phyloP scores from a whole-genome alignment of 306 rosid species.

The Vicia villosa region DNA sequence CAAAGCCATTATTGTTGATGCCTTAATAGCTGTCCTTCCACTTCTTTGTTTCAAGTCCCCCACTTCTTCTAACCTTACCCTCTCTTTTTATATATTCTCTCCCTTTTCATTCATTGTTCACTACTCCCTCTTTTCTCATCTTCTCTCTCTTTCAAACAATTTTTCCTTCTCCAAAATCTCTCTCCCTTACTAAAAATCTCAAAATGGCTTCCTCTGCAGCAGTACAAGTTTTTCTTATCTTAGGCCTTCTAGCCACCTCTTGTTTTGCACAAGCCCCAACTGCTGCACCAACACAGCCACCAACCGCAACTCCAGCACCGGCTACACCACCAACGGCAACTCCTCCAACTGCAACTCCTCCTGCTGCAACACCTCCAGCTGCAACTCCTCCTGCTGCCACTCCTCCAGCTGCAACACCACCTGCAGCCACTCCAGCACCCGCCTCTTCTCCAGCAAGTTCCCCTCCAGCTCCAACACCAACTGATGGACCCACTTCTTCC shows the following conservation, averaged over 20 bases:
- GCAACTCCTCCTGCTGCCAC: constrained; percentile 32
- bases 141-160: not conserved
- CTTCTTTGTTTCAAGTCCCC: constrained; percentile 1
- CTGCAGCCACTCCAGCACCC: constrained; percentile 22
- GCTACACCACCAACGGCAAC: constrained; percentile 31
- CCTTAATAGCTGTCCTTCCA: constrained; percentile 40
- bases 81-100: constrained; percentile 44
- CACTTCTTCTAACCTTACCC: constrained; percentile 23
- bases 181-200: not conserved
- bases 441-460: not conserved
- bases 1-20: constrained; percentile 38
- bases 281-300: constrained; percentile 52
- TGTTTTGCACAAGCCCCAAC: constrained; percentile 79
- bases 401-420: not conserved
- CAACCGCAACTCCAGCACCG: constrained; percentile 43
- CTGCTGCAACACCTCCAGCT: constrained; percentile 21
- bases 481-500: not conserved
- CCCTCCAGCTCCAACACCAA: constrained; percentile 34
- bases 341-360: constrained; percentile 38
- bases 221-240: constrained; percentile 52
- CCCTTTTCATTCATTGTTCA: constrained; percentile 22
- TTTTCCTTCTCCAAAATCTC: not conserved
- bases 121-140: constrained; percentile 14
- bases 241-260: constrained; percentile 65
- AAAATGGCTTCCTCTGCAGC: constrained; percentile 53